Conservation (phyloP, 495 filamentous ascomycete species). For the Sporormia fimetaria region DNA sequence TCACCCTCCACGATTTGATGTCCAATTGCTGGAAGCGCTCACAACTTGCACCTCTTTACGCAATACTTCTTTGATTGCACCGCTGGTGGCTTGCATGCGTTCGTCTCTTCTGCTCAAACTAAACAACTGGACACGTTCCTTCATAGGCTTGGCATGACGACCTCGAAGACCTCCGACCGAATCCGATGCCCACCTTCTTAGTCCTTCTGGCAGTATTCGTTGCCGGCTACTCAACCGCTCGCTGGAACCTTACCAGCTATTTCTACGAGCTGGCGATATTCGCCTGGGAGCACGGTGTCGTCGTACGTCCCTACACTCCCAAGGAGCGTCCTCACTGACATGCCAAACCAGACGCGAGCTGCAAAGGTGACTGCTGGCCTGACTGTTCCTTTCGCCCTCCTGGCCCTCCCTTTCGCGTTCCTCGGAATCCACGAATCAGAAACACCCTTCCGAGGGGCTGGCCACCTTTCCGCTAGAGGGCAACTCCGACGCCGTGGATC, state of each 20-base stretch:
- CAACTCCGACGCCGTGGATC: constrained; percentile 89
- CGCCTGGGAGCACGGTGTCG: constrained; percentile 96
- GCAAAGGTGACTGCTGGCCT: constrained; percentile 64
- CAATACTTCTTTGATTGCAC: background rate
- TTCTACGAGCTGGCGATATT: constrained; percentile 93
- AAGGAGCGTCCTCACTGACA: background rate
- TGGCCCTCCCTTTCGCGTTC: constrained; percentile 61
- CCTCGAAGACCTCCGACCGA: constrained; percentile 24
- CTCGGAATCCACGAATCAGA: constrained; percentile 57
- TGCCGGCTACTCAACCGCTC: constrained; percentile 96
- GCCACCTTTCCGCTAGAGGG: constrained; percentile 88
- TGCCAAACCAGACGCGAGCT: constrained; percentile 46
- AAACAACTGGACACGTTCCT: background rate
- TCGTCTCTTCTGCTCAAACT: background rate
- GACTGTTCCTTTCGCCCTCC: constrained; percentile 63
- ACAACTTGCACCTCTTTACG: background rate
- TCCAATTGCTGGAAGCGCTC: constrained; percentile 1
- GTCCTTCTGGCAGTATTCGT: constrained; percentile 94
- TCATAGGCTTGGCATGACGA: constrained; percentile 6
- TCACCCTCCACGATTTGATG: background rate
- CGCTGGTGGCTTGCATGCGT: background rate
- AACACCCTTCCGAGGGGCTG: constrained; percentile 77
- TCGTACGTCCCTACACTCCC: constrained; percentile 49
- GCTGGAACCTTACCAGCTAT: constrained; percentile 93
- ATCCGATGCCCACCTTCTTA: constrained; percentile 92